These are phyloP conservation scores for Diplosphaera chodatii DNA, from an alignment of 139 green algal species.

Conservation along the genomic window DNA sequence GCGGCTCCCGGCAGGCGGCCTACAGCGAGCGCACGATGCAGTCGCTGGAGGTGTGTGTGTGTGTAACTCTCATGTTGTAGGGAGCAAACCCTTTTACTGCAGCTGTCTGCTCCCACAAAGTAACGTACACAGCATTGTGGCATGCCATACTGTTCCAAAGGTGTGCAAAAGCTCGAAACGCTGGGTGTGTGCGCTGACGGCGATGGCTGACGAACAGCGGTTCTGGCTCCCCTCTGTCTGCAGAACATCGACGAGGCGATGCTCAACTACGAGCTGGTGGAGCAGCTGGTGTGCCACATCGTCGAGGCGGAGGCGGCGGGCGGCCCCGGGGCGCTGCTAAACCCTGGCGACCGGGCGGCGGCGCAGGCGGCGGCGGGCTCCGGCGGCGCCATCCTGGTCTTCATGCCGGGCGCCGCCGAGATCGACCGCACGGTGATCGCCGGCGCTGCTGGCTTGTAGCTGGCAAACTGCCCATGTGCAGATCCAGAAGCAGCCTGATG, in stretches of 20 bases:
- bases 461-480: no score
- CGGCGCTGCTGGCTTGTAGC: constrained; percentile 41
- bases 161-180: no score
- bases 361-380: not conserved
- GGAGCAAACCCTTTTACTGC: no score
- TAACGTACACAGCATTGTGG: no score
- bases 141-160: no score
- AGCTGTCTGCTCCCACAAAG: no score
- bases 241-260: constrained; percentile 57
- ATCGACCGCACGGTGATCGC: constrained; percentile 56
- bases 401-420: constrained; percentile 74
- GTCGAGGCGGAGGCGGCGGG: constrained; percentile 21
- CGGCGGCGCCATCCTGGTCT: constrained; percentile 74
- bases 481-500: no score
- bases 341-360: constrained; percentile 17
- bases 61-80: no score
- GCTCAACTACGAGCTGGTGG: constrained; percentile 87
- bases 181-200: no score
- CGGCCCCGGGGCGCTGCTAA: constrained; percentile 36
- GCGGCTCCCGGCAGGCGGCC: not conserved
- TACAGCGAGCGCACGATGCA: constrained; percentile 49
- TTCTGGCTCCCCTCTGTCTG: no score
- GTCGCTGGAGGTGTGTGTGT: constrained; percentile 29
- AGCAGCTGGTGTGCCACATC: constrained; percentile 62
- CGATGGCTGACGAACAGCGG: no score